Evolutionary conservation across 2,329 filamentous ascomycete species (phyloP).

Genomic region (Periglandula ipomoeae): DNA sequence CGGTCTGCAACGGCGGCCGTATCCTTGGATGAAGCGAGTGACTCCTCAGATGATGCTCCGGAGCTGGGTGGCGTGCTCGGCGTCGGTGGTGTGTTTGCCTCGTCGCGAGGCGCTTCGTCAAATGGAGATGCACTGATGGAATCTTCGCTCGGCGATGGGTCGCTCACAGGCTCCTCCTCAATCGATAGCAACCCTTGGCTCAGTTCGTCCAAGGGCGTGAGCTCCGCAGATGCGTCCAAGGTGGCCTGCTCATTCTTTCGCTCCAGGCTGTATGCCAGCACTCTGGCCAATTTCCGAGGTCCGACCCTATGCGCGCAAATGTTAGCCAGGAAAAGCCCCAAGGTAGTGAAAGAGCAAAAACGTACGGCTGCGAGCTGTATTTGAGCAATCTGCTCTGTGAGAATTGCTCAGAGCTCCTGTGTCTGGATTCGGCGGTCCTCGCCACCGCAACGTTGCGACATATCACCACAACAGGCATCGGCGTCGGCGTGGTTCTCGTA

Average conservation of each 20-base stretch:
- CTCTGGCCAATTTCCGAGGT: slow-evolving; percentile 23
- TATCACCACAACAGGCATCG: slow-evolving; percentile 20
- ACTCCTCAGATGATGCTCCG: neutral
- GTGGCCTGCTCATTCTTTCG: neutral
- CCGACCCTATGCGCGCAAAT: slow-evolving; percentile 19
- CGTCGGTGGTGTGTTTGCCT: neutral
- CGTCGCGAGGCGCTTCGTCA: neutral
- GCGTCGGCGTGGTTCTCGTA: neutral
- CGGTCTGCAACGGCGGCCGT: neutral
- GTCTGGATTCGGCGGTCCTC: slow-evolving; percentile 4
- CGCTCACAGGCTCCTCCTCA: neutral
- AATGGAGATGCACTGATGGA: neutral
- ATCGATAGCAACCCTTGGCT: neutral
- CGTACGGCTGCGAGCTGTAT: slow-evolving; percentile 29
- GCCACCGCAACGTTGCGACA: slow-evolving; percentile 23
- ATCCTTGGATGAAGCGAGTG: neutral
- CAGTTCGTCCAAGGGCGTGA: neutral
- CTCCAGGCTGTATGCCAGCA: neutral
- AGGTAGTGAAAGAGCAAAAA: slow-evolving; percentile 2
- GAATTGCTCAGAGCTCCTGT: slow-evolving; percentile 5
- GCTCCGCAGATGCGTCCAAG: neutral
- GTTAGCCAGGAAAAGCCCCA: neutral
- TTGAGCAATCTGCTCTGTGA: slow-evolving; percentile 16
- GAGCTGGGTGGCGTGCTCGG: neutral
- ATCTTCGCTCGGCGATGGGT: neutral